Evolutionary conservation across 495 filamentous ascomycete species (phyloP), one percentile per base, ranked within the genome.

Genomic region (Cryomyces minteri): DNA sequence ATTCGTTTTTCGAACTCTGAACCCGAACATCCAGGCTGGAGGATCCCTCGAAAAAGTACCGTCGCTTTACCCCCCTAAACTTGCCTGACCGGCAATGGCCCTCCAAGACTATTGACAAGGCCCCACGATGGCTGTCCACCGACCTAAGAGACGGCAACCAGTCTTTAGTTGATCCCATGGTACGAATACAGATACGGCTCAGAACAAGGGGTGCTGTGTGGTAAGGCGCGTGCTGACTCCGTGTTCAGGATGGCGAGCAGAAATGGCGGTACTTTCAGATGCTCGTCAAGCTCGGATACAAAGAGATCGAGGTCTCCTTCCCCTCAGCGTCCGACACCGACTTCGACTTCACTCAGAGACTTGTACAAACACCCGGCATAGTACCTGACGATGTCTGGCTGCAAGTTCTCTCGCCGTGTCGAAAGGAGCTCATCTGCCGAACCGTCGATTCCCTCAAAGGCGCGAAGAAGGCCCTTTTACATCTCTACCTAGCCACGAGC

Each of bases 261-360:
- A 98, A 98, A 72, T 90, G 76, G 73, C 65, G 69, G 48, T 96
- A 90, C 67, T 98, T 98, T 69, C 74, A 82, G 62, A 94, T 94
- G 86, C 74, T 98, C 32, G 76, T 82, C 51, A 77, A 84, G 51
- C 78, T 95, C 41, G 90, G 90, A 49, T 96, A 95, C 70, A 96
- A 95, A 63, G 90, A 98, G 63, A 94, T 98, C 53, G 90, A 98
- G 61, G 80, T 95, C 8, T 93, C 87, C 1, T 96, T 94, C 64
- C 90, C 90, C 32, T 92, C 88, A 5, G 83, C 88, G 14, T 92
- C 84, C 30, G 79, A 93, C 62, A 92, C 79, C 54, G 90, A 96
- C 58, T 95, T 86, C 68, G 86, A 94, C 63, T 96, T 95, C 61
- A 95, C 88, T 31, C 76, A 84, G 43, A 76, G 80, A 48, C 67